Evolutionary conservation across 331 rosid species (phyloP).

Genomic region (Malus hybrid): DNA sequence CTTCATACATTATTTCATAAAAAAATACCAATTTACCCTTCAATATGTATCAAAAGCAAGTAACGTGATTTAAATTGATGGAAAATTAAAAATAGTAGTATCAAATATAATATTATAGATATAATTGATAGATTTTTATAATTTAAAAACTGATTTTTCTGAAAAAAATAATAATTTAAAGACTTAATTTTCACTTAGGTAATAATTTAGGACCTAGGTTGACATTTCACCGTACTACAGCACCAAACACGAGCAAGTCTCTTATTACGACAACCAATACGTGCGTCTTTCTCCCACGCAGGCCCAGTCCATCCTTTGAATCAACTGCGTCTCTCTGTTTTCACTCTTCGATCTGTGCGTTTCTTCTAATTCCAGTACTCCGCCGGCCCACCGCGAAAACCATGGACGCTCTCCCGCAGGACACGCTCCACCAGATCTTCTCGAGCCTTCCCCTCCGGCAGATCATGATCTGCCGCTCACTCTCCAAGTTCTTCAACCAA

Average conservation of each 20-base stretch:
- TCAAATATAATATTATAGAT: too few species aligned
- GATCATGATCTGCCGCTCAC: constrained; percentile 64
- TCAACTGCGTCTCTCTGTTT: not conserved
- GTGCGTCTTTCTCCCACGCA: not conserved
- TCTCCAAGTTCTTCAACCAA: constrained; percentile 56
- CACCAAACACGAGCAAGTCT: too few species aligned
- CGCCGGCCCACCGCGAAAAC: not conserved
- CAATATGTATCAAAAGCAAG: too few species aligned
- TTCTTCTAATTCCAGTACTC: not conserved
- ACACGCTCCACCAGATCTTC: constrained; percentile 77
- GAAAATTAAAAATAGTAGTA: too few species aligned
- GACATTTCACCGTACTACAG: too few species aligned
- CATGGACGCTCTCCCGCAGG: constrained; percentile 53
- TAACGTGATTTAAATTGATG: too few species aligned
- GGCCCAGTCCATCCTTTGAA: not conserved
- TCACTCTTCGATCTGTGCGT: not conserved
- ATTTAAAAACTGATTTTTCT: rapidly evolving
- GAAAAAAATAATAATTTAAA: too few species aligned
- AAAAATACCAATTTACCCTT: too few species aligned
- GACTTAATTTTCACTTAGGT: rapidly evolving
- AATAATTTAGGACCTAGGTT: too few species aligned
- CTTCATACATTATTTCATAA: too few species aligned
- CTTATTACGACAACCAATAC: not conserved
- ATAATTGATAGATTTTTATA: too few species aligned
- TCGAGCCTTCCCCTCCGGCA: constrained; percentile 69